Percentiles rank a stretch among this genome's conserved stretches.
These are phyloP conservation scores for Pichia sp. DNA, from an alignment of 1,139 yeast species.

Conservation along the genomic window DNA sequence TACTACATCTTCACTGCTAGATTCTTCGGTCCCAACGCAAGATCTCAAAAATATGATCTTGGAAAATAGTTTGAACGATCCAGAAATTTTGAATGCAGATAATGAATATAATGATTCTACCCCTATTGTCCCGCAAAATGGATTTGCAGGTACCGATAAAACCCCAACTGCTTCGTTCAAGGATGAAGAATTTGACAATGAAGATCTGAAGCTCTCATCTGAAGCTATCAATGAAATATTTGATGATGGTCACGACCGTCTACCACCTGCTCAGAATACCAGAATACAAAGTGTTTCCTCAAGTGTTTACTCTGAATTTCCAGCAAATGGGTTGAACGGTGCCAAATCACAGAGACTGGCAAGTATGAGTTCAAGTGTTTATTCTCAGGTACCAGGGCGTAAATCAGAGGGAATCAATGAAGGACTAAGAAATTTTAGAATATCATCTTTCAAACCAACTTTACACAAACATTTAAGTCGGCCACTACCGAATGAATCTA, in stretches of 20 bases:
- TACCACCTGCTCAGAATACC: background rate
- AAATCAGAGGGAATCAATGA: constrained; percentile 1
- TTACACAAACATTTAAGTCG: constrained; percentile 12
- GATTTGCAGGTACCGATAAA: background rate
- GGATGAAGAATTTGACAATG: constrained; percentile 1
- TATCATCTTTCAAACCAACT: constrained; percentile 11
- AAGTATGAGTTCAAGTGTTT: constrained; percentile 17
- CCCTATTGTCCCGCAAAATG: background rate
- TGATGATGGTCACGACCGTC: background rate
- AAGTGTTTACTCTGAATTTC: constrained; percentile 16
- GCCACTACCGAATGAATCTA: constrained; percentile 3
- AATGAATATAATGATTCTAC: background rate
- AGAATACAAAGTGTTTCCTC: constrained; percentile 15
- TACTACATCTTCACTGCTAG: constrained; percentile 10
- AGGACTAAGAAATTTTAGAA: constrained; percentile 13
- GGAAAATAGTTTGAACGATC: background rate
- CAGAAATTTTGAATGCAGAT: background rate
- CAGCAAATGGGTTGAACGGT: background rate
- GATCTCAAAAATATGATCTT: constrained; percentile 4
- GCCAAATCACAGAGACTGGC: constrained; percentile 4
- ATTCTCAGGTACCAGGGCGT: constrained; percentile 15
- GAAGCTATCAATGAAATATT: constrained; percentile 8
- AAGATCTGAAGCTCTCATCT: constrained; percentile 8
- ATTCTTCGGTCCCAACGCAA: constrained; percentile 15
- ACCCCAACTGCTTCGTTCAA: constrained; percentile 7